Conservation (phyloP, 306 rosid species). For the Erythrophleum fordii region DNA sequence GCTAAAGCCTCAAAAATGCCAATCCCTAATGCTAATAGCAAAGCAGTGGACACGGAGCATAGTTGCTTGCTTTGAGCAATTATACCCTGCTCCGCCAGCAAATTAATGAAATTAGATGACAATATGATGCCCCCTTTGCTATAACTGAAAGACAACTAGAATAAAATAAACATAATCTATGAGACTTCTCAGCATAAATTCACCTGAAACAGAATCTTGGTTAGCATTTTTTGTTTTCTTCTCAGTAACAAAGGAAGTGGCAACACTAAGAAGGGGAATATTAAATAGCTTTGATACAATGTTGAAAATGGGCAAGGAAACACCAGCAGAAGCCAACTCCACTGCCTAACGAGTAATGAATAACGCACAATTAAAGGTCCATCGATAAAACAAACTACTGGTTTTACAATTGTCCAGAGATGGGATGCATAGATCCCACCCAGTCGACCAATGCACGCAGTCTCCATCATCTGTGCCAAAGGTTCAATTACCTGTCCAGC, state of each 20-base stretch:
- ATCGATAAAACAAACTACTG: background rate
- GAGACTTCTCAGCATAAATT: background rate
- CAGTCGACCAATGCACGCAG: slow-evolving; percentile 89
- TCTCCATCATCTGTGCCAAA: slow-evolving; percentile 90
- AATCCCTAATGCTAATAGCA: slow-evolving; percentile 75
- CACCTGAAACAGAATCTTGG: slow-evolving; percentile 67
- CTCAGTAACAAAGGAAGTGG: slow-evolving; percentile 96
- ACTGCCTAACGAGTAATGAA: slow-evolving; percentile 55
- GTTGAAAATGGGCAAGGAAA: slow-evolving; percentile 85
- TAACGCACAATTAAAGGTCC: background rate
- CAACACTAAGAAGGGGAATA: slow-evolving; percentile 89
- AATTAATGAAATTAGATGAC: slow-evolving; percentile 41
- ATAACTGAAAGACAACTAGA: background rate
- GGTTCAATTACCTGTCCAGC: slow-evolving; percentile 96
- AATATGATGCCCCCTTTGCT: background rate
- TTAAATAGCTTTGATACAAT: slow-evolving; percentile 87
- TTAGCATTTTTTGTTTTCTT: slow-evolving; percentile 67
- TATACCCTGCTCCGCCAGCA: slow-evolving; percentile 41
- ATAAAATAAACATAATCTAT: background rate
- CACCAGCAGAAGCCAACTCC: slow-evolving; percentile 92
- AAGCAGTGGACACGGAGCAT: slow-evolving; percentile 92
- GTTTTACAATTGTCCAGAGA: background rate
- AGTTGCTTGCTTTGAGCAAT: slow-evolving; percentile 63
- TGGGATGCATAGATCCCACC: slow-evolving; percentile 48
- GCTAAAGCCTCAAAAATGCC: slow-evolving; percentile 74